Evolutionary conservation across 805 yeast genomes (phyloP), one percentile per base, ranked within the genome.

Genomic region (Saturnispora sanitii): DNA sequence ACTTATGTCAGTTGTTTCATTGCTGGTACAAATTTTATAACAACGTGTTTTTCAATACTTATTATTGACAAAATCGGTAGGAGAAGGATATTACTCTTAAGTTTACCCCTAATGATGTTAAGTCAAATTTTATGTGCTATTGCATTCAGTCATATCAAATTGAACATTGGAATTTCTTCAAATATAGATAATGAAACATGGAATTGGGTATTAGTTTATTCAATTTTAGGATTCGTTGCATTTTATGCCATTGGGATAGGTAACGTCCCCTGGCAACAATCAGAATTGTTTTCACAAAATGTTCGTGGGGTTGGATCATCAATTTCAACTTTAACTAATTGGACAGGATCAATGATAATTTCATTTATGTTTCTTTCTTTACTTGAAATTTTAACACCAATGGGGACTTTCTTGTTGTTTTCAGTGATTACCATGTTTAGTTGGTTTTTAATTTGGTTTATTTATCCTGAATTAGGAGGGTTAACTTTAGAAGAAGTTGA

Each of bases 211-310:
- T 76, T 90, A 40, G 81, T 92, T 48, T 69, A 85, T 28, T 79
- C 86, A 41, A 87, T 88, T 83, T 85, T 90, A 48, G 58, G 76
- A 32, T 90, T 70, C 56, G 96, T 88, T 36, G 96, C 95, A 2
- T 77, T 80, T 41, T 90, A 88, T 58, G 95, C 96, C 35, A 68
- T 85, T 49, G 97, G 97, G 49, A 83, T 88, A 50, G 98, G 98
- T 64, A 88, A 90, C 60, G 92, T 86, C 42, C 96, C 97, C 40
- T 90, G 98, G 98, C 95, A 88, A 58, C 96, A 92, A 57, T 82
- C 90, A 42, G 98, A 90, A 63, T 66, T 90, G 55, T 87, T 92
- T 66, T 92, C 96, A 29, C 94, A 88, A 69, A 74, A 77, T 46
- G 95, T 90, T 22, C 77, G 98, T 58, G 94, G 95, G 44, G 70